A percentile compares a stretch with the other conserved stretches of the same genome.
phyloP scores from a whole-genome alignment of 1,139 yeast genomes.

The Debaryomyces sp. region DNA sequence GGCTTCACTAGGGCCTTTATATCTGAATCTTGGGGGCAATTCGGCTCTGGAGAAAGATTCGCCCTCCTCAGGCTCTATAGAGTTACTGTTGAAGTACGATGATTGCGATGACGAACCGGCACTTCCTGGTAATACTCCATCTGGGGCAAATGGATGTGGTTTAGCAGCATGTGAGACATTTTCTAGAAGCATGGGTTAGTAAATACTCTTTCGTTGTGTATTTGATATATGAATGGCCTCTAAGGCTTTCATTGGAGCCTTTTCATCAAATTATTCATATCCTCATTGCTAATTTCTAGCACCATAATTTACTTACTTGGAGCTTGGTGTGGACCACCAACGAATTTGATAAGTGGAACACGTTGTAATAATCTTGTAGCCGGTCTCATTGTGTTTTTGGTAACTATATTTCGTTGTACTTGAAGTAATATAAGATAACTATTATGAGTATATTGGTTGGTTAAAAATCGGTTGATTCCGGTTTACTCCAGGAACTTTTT shows the following conservation, averaged over 20 bases:
- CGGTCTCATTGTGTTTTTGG: conserved; percentile 16
- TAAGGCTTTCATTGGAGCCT: background rate
- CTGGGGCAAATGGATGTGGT: conserved; percentile 56
- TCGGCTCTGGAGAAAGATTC: conserved; percentile 61
- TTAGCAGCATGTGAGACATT: conserved; percentile 28
- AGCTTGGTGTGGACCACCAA: conserved; percentile 61
- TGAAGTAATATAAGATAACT: background rate
- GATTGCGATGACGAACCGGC: conserved; percentile 19
- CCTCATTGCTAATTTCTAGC: background rate
- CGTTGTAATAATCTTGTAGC: conserved; percentile 36
- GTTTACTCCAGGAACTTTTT: conserved; percentile 1
- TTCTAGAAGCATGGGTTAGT: conserved; percentile 27
- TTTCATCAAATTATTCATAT: background rate
- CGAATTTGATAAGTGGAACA: conserved; percentile 62
- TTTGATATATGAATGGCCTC: background rate
- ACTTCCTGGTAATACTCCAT: conserved; percentile 49
- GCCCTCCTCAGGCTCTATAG: conserved; percentile 47
- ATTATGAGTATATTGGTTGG: background rate
- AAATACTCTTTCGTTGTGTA: conserved; percentile 2
- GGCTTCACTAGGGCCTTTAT: conserved; percentile 56
- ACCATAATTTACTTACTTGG: conserved; percentile 35
- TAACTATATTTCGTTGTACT: background rate
- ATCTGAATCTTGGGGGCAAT: conserved; percentile 73
- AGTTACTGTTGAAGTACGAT: conserved; percentile 29
- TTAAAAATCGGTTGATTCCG: background rate